phyloP scores from a whole-genome alignment of 345 rosid genomes.

The Cardamine chenopodiifolia region DNA sequence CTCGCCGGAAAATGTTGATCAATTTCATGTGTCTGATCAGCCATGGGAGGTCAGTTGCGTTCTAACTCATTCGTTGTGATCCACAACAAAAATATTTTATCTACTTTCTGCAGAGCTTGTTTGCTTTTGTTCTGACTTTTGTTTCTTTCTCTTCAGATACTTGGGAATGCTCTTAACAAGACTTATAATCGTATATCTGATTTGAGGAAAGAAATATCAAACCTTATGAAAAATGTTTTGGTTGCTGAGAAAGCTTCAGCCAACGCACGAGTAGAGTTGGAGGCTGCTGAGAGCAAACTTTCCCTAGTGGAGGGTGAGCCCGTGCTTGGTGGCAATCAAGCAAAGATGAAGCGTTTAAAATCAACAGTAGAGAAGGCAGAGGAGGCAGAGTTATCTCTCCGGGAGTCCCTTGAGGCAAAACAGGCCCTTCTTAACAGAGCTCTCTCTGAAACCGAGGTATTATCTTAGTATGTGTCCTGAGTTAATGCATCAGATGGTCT shows the following conservation, averaged over 20 bases:
- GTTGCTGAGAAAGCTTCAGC: constrained; percentile 78
- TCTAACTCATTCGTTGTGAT: not conserved
- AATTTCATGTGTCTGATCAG: constrained; percentile 81
- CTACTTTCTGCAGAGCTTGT: not conserved
- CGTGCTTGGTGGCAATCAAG: constrained; percentile 88
- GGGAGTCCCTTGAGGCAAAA: constrained; percentile 80
- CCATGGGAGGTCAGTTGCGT: constrained; percentile 83
- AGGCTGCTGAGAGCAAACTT: constrained; percentile 81
- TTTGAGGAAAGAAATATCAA: constrained; percentile 81
- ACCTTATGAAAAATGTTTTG: constrained; percentile 60
- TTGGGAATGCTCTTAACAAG: constrained; percentile 92
- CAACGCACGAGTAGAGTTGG: constrained; percentile 71
- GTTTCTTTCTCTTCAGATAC: constrained; percentile 54
- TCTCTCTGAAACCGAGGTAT: constrained; percentile 84
- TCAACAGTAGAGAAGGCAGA: constrained; percentile 64
- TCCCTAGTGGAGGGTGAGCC: constrained; percentile 87
- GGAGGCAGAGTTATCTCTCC: constrained; percentile 64
- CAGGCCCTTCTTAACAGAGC: constrained; percentile 91
- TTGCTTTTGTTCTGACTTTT: constrained; percentile 6
- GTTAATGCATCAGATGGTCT: not conserved
- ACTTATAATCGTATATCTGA: constrained; percentile 86
- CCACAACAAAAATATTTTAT: not conserved
- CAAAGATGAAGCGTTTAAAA: constrained; percentile 72
- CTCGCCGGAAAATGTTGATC: constrained; percentile 72
- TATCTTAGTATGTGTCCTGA: too few species aligned